Conservation (phyloP, 2,329 filamentous ascomycete species). For the Talaromyces sp. region DNA sequence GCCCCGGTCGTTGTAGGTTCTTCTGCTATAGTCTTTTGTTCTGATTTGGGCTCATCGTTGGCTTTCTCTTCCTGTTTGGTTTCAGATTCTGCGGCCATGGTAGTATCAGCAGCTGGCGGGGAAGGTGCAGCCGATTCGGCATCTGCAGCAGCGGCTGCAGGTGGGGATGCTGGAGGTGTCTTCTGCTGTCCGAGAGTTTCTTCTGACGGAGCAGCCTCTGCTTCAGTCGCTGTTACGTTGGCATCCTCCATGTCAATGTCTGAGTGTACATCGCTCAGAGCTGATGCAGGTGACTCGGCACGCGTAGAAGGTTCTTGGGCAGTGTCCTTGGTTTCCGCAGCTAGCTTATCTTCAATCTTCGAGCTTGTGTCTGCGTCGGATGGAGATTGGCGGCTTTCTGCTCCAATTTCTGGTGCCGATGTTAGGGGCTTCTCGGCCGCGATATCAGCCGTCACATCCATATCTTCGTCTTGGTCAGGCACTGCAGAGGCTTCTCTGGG, state of each 20-base stretch:
- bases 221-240: constrained; percentile 21
- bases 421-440: constrained; percentile 43
- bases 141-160: constrained; percentile 21
- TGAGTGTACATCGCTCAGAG: constrained; percentile 22
- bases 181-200: constrained; percentile 25
- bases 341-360: constrained; percentile 32
- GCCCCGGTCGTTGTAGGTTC: constrained; percentile 24
- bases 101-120: constrained; percentile 24
- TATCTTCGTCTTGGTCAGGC: constrained; percentile 46
- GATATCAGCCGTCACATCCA: constrained; percentile 34
- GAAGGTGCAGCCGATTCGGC: constrained; percentile 21
- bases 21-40: constrained; percentile 5
- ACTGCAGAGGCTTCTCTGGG: constrained; percentile 43
- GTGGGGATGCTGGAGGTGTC: constrained; percentile 25
- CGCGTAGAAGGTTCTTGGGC: constrained; percentile 32
- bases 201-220: constrained; percentile 21
- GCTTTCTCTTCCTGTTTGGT: constrained; percentile 20
- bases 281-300: constrained; percentile 30
- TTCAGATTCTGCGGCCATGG: constrained; percentile 15
- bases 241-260: constrained; percentile 39
- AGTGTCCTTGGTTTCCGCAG: constrained; percentile 30
- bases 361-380: constrained; percentile 31
- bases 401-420: constrained; percentile 27
- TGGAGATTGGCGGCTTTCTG: constrained; percentile 27
- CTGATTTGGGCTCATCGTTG: constrained; percentile 3